Percentiles rank a stretch among this genome's conserved stretches.
Conservation (phyloP, 2,329 filamentous ascomycete genomes). For the Cladosporium sp. region DNA sequence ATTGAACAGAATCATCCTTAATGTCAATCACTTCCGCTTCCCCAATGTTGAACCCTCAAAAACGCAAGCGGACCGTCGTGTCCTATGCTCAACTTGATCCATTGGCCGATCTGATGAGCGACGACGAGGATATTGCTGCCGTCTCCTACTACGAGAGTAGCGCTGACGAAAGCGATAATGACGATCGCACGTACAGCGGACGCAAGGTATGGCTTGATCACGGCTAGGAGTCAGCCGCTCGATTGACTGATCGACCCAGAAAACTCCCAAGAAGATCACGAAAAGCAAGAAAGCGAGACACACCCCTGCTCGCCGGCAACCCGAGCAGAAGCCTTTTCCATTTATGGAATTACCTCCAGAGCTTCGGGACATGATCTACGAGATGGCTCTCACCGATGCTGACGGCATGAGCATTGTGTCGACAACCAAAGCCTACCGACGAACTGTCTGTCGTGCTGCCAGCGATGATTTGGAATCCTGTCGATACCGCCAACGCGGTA, state of each 20-base stretch:
- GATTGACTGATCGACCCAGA: background rate
- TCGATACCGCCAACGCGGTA: background rate
- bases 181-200: slow-evolving; percentile 1
- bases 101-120: background rate
- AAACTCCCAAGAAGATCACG: slow-evolving; percentile 11
- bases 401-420: slow-evolving; percentile 25
- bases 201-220: background rate
- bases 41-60: background rate
- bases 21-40: background rate
- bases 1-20: background rate
- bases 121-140: background rate
- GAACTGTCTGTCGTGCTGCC: slow-evolving; percentile 24
- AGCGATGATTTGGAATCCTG: slow-evolving; percentile 9
- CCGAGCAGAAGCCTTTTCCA: slow-evolving; percentile 28
- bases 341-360: slow-evolving; percentile 28
- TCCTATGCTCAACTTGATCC: slow-evolving; percentile 5
- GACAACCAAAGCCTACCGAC: slow-evolving; percentile 26
- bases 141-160: background rate
- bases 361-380: slow-evolving; percentile 35
- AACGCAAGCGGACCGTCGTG: slow-evolving; percentile 7
- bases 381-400: slow-evolving; percentile 29
- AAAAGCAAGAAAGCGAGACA: slow-evolving; percentile 22
- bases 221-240: background rate
- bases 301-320: slow-evolving; percentile 8
- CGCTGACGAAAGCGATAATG: background rate